Conservation (phyloP, 2,329 filamentous ascomycete species). For the Aspergillus caelatus region DNA sequence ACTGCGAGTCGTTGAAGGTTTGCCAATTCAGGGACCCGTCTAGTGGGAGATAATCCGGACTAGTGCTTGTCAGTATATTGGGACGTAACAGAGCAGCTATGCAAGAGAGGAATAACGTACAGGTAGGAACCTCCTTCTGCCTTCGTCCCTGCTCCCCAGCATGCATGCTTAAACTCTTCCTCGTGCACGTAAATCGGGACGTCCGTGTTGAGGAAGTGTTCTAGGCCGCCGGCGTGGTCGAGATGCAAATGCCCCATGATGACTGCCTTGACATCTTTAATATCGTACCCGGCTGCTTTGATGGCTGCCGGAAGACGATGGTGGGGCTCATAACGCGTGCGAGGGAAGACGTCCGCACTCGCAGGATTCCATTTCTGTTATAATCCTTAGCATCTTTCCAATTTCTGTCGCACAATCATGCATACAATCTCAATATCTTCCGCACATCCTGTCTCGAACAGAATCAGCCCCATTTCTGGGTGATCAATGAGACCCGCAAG, state of each 20-base stretch:
- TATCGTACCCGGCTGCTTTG: conserved; percentile 42
- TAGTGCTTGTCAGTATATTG: not conserved
- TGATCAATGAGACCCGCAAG: conserved; percentile 50
- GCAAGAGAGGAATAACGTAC: not conserved
- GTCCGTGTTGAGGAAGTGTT: conserved; percentile 47
- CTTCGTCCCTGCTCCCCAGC: conserved; percentile 48
- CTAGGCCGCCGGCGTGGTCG: conserved; percentile 53
- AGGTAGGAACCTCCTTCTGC: conserved; percentile 47
- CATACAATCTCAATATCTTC: conserved; percentile 40
- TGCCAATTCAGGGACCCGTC: conserved; percentile 44
- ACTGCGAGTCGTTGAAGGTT: conserved; percentile 43
- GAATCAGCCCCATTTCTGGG: conserved; percentile 47
- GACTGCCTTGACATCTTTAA: conserved; percentile 51
- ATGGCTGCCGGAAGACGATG: conserved; percentile 42
- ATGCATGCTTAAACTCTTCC: conserved; percentile 50
- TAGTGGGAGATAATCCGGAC: conserved; percentile 36
- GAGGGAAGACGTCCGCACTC: conserved; percentile 44
- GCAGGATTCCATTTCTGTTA: not conserved
- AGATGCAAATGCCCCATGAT: conserved; percentile 53
- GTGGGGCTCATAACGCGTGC: conserved; percentile 33
- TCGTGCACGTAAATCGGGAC: conserved; percentile 53
- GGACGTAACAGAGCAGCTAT: not conserved
- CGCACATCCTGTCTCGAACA: conserved; percentile 51
- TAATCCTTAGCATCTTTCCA: not conserved
- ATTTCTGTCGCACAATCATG: not conserved